Evolutionary conservation across 1,284 basidiomycete species (phyloP), one percentile per base, ranked within the genome.

Genomic region (Singerocomus inundabilis): DNA sequence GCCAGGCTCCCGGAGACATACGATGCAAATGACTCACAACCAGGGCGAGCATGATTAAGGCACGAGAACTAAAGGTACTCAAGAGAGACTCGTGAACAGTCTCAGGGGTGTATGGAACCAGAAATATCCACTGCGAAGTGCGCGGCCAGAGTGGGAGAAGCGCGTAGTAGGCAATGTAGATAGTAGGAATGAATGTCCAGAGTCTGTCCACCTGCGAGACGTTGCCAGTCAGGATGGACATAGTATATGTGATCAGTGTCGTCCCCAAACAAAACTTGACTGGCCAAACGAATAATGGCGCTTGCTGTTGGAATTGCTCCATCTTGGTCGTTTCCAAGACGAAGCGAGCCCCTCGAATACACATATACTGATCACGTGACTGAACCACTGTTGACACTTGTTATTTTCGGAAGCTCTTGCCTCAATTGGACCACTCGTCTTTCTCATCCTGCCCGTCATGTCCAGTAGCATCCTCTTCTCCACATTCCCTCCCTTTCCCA

Each of bases 151-250:
- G 67, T 1, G 88, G 88, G 5, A 88, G 63, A 15, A 90, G 67
- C 1, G 87, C 84, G 60, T 84, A 89, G 60, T 91, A 87, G 0
- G 80, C 79, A 0, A 85, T 81, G 66, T 93, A 93, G 18, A 93
- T 75, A 7, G 85, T 78, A 0, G 93, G 93, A 44, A 92, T 70
- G 62, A 93, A 83, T 0, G 87, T 88, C 86, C 87, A 91, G 16
- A 82, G 55, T 38, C 71, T 76, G 73, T 93, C 90, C 28, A 95
- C 91, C 69, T 93, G 91, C 7, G 86, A 90, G 41, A 91, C 88
- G 61, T 95, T 95, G 29, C 81, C 78, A 0, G 88, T 92, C 28
- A 89, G 48, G 21, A 88, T 42, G 8, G 84, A 86, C 5, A 79
- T 61, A 9, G 86, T 56, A 60, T 79, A 90, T 9, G 79, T 76